A percentile compares a stretch with the other conserved stretches of the same genome.
Evolutionary conservation across 2,329 filamentous ascomycete species (phyloP).

Genomic region (Penicillium sp.): DNA sequence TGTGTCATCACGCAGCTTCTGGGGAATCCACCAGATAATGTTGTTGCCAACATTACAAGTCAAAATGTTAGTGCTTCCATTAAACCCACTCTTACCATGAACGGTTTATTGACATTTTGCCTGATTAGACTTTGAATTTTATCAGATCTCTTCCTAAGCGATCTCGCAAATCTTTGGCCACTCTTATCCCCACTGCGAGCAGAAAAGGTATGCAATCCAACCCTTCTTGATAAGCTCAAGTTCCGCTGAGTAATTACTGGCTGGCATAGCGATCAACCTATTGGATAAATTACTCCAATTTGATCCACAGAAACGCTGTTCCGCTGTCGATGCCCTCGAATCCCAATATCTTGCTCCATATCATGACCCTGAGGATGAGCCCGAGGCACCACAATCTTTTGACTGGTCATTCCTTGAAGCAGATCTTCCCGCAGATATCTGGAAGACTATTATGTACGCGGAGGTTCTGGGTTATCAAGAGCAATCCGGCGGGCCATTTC

Average conservation of each 20-base stretch:
- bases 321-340: constrained; percentile 79
- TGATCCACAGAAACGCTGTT: constrained; percentile 90
- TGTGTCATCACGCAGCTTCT: constrained; percentile 99
- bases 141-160: constrained; percentile 95
- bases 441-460: constrained; percentile 98
- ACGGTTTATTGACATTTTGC: constrained; percentile 8
- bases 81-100: too few relatives aligned
- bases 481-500: constrained; percentile 3
- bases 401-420: constrained; percentile 99
- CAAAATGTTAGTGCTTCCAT: constrained; percentile 76
- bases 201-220: constrained; percentile 70
- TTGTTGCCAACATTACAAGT: constrained; percentile 96
- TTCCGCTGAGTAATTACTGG: constrained; percentile 20
- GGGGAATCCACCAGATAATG: constrained; percentile 93
- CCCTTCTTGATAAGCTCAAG: not conserved
- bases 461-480: constrained; percentile 31
- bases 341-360: constrained; percentile 95
- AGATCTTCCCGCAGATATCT: constrained; percentile 92
- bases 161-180: constrained; percentile 79
- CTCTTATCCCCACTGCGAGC: constrained; percentile 95
- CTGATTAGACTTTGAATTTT: constrained; percentile 81
- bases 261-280: constrained; percentile 75
- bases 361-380: constrained; percentile 96
- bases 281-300: constrained; percentile 97
- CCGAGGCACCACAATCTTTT: constrained; percentile 92